These are phyloP conservation scores for Gleditsia sinensis DNA, from an alignment of 306 rosid species.

Conservation along the genomic window DNA sequence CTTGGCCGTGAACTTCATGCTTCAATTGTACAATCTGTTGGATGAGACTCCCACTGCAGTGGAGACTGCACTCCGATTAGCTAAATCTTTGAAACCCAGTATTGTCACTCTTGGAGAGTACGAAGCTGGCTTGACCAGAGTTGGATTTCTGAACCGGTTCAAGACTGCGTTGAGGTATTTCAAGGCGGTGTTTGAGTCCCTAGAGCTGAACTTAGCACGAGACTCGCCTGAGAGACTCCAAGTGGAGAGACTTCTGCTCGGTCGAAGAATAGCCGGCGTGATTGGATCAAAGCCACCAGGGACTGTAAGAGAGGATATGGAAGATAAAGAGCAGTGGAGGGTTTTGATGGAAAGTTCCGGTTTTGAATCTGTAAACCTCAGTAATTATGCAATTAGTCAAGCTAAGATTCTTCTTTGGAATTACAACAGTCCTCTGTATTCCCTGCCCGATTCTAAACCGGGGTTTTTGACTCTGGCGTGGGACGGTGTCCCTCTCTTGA, in stretches of 20 bases:
- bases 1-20: slow-evolving; percentile 91
- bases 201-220: slow-evolving; percentile 69
- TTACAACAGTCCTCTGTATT: slow-evolving; percentile 61
- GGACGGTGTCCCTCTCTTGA: slow-evolving; percentile 78
- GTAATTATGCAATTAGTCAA: slow-evolving; percentile 91
- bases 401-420: slow-evolving; percentile 82
- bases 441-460: slow-evolving; percentile 67
- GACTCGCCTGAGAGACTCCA: slow-evolving; percentile 74
- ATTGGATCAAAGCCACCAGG: slow-evolving; percentile 53
- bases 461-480: slow-evolving; percentile 88
- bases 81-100: slow-evolving; percentile 72
- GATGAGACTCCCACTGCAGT: slow-evolving; percentile 65
- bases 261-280: slow-evolving; percentile 59
- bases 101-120: slow-evolving; percentile 88
- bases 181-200: slow-evolving; percentile 76
- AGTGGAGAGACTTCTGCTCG: slow-evolving; percentile 68
- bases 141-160: slow-evolving; percentile 62
- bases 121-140: slow-evolving; percentile 71
- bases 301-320: slow-evolving; percentile 62
- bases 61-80: slow-evolving; percentile 59
- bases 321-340: slow-evolving; percentile 81
- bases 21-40: slow-evolving; percentile 75
- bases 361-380: slow-evolving; percentile 65
- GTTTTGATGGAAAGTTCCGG: slow-evolving; percentile 69
- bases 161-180: slow-evolving; percentile 68